Evolutionary conservation across 1,139 yeast species (phyloP), one percentile per base, ranked within the genome.

Genomic region (Blastobotrys persicus): DNA sequence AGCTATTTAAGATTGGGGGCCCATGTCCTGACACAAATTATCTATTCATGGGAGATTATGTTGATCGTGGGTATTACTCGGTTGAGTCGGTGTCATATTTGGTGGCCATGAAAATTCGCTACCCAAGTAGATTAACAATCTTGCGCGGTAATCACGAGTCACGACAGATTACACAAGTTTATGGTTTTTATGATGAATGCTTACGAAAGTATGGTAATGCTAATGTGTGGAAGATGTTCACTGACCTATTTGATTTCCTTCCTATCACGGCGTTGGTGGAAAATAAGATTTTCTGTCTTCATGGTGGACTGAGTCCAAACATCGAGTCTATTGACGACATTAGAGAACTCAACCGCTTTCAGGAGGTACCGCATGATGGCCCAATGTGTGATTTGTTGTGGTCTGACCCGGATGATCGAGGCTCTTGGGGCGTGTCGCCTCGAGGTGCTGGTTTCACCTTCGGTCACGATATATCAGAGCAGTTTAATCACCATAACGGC

Each of bases 321-420:
- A 84, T 94, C 60, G 88, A 86, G 62, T 80, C 89, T 42, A 80
- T 92, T 55, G 96, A 88, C 68, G 95, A 88, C 69, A 95, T 92
- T 51, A 76, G 95, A 58, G 82, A 84, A 56, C 80, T 89, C 55
- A 92, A 88, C 69, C 76, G 97, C 62, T 81, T 81, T 63, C 98
- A 92, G 72, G 98, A 92, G 71, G 98, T 92, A 47, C 98, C 98
- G 32, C 98, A 92, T 66, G 98, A 92, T 69, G 98, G 98, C 35
- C 96, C 97, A 47, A 92, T 92, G 96, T 92, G 98, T 71, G 98
- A 92, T 68, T 74, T 92, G 64, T 75, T 92, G 52, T 92, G 98
- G 98, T 85, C 95, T 6, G 98, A 92, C 65, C 98, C 98, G 1
- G 98, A 92, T 65, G 96, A 88, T 64, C 83, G 95, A 57, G 88